A percentile compares a stretch with the other conserved stretches of the same genome.
phyloP scores from a whole-genome alignment of 2,329 filamentous ascomycete species.

The Epichloe sibirici region DNA sequence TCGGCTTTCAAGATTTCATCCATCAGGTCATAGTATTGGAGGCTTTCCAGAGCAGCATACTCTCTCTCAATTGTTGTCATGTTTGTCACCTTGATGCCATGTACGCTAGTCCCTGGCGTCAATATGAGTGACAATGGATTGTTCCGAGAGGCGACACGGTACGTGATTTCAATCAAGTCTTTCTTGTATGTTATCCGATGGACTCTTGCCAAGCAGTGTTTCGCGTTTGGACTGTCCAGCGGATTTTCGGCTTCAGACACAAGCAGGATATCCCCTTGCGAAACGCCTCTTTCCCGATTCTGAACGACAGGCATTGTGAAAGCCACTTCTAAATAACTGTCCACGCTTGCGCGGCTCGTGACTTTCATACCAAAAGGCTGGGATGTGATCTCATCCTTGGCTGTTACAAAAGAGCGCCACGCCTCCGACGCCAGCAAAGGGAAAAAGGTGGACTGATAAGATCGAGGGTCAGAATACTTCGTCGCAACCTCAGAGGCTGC shows the following conservation, averaged over 20 bases:
- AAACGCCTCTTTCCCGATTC: conserved; percentile 58
- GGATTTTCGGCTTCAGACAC: conserved; percentile 66
- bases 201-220: conserved; percentile 79
- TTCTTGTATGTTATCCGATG: conserved; percentile 72
- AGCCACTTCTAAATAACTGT: conserved; percentile 85
- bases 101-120: conserved; percentile 55
- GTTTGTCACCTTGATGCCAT: conserved; percentile 75
- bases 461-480: conserved; percentile 59
- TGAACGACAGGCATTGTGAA: conserved; percentile 63
- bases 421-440: conserved; percentile 85
- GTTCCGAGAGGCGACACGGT: conserved; percentile 60
- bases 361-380: conserved; percentile 82
- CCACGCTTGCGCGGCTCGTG: conserved; percentile 76
- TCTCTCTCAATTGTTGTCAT: conserved; percentile 93
- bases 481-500: conserved; percentile 66
- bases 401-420: conserved; percentile 86
- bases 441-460: conserved; percentile 84
- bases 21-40: conserved; percentile 93
- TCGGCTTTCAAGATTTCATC: conserved; percentile 82
- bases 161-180: conserved; percentile 70
- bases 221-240: conserved; percentile 48
- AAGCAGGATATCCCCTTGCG: conserved; percentile 80
- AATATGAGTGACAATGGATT: conserved; percentile 52
- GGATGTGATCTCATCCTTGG: conserved; percentile 72
- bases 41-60: conserved; percentile 77